phyloP scores from a whole-genome alignment of 2,329 filamentous ascomycete genomes.

The Cytospora paraplurivora region DNA sequence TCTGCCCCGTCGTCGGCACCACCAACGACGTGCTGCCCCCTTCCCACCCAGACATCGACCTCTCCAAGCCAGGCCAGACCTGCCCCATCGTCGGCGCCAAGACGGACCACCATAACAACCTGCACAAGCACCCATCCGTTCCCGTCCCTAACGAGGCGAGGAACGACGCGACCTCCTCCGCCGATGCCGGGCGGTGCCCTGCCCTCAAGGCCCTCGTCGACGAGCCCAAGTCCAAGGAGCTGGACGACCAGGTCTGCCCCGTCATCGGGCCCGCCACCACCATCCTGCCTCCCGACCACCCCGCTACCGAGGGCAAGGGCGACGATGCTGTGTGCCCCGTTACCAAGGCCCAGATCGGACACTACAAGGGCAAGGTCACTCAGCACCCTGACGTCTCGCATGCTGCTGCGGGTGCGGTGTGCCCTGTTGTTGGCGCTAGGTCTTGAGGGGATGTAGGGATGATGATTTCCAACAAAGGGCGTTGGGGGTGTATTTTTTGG shows the following conservation, averaged over 20 bases:
- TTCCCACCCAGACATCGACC: slow-evolving; percentile 44
- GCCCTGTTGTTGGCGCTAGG: slow-evolving; percentile 43
- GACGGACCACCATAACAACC: slow-evolving; percentile 45
- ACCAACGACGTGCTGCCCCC: slow-evolving; percentile 46
- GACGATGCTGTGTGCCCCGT: slow-evolving; percentile 44
- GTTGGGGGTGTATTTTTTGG: not conserved
- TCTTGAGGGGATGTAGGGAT: slow-evolving; percentile 13
- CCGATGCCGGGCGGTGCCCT: slow-evolving; percentile 44
- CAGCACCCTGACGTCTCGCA: slow-evolving; percentile 40
- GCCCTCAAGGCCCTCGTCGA: slow-evolving; percentile 39
- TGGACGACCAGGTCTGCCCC: slow-evolving; percentile 47
- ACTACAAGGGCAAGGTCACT: slow-evolving; percentile 45
- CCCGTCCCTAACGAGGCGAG: slow-evolving; percentile 34
- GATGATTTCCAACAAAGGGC: not conserved
- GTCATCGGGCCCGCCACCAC: slow-evolving; percentile 47
- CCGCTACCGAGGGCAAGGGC: slow-evolving; percentile 35
- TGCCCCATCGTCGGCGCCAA: slow-evolving; percentile 46
- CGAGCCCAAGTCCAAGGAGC: slow-evolving; percentile 42
- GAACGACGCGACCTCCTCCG: slow-evolving; percentile 30
- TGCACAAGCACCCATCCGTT: slow-evolving; percentile 45
- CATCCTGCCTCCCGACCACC: slow-evolving; percentile 45
- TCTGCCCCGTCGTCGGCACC: slow-evolving; percentile 46
- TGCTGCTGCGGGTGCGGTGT: slow-evolving; percentile 38
- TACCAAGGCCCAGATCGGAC: slow-evolving; percentile 46
- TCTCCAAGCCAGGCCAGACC: slow-evolving; percentile 43